phyloP scores from a whole-genome alignment of 2,329 filamentous ascomycete species.

The Meredithiella fracta region DNA sequence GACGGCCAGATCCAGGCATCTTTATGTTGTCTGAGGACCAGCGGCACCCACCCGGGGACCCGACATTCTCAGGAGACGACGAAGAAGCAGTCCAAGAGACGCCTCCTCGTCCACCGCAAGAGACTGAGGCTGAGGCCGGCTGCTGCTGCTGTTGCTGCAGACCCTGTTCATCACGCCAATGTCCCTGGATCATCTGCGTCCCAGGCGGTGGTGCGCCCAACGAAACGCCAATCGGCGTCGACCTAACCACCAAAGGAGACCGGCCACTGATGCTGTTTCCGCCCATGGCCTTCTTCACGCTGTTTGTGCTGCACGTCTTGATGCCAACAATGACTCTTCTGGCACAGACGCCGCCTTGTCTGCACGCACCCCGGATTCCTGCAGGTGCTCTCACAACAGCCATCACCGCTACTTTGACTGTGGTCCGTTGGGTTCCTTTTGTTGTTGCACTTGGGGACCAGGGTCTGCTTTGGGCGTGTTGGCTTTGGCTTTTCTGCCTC shows the following conservation, averaged over 20 bases:
- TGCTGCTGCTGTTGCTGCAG: background rate
- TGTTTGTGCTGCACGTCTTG: background rate
- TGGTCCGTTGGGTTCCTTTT: background rate
- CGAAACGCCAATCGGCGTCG: background rate
- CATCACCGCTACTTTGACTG: conserved; percentile 14
- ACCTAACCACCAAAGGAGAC: background rate
- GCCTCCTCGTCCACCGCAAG: background rate
- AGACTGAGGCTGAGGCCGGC: background rate
- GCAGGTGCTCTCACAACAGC: conserved; percentile 9
- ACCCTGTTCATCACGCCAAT: conserved; percentile 9
- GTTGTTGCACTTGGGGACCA: background rate
- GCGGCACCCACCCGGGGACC: conserved; percentile 5
- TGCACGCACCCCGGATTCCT: conserved; percentile 11
- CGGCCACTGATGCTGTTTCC: background rate
- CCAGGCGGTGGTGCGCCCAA: background rate
- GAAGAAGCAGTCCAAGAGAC: background rate
- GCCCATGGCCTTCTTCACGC: conserved; percentile 3
- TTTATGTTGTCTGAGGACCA: conserved; percentile 12
- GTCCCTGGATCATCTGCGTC: conserved; percentile 9
- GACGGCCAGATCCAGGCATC: conserved; percentile 11
- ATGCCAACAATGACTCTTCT: background rate
- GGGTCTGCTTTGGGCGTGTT: background rate
- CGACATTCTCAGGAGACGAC: conserved; percentile 5
- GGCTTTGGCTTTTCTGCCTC: background rate
- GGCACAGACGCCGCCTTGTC: conserved; percentile 13